These are phyloP conservation scores for Geotrichum carabidarum DNA, from an alignment of 1,139 yeast genomes.

Conservation along the genomic window DNA sequence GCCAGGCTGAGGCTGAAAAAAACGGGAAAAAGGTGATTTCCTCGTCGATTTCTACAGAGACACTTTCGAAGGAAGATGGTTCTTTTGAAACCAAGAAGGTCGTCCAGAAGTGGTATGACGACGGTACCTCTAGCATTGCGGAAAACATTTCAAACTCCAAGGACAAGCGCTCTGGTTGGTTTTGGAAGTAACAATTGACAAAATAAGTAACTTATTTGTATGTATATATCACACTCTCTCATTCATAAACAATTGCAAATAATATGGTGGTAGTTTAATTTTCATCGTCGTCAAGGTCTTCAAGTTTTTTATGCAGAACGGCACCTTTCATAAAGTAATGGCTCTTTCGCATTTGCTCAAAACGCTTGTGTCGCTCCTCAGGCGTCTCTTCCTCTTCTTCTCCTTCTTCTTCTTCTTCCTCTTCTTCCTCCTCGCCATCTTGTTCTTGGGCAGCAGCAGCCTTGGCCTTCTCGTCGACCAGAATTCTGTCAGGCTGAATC, in stretches of 20 bases:
- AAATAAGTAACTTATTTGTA: neutral
- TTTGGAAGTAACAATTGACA: conserved; percentile 27
- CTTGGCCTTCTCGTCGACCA: conserved; percentile 20
- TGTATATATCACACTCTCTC: neutral
- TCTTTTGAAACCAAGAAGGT: conserved; percentile 52
- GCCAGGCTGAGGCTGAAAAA: neutral
- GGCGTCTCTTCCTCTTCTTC: conserved; percentile 45
- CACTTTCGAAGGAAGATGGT: conserved; percentile 46
- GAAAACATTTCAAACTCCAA: conserved; percentile 26
- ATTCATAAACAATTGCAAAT: conserved; percentile 1
- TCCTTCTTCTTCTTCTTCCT: conserved; percentile 40
- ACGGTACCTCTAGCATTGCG: conserved; percentile 52
- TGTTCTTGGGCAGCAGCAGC: conserved; percentile 19
- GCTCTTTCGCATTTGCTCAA: conserved; percentile 69
- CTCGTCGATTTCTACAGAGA: conserved; percentile 45
- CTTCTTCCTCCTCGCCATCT: conserved; percentile 39
- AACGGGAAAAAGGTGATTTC: conserved; percentile 42
- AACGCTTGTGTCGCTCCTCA: conserved; percentile 59
- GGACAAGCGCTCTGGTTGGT: conserved; percentile 24
- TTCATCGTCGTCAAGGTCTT: conserved; percentile 29
- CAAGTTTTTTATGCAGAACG: conserved; percentile 31
- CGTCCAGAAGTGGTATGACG: conserved; percentile 52
- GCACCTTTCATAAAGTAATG: conserved; percentile 74
- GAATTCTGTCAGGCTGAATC: conserved; percentile 30
- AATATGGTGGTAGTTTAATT: neutral